Evolutionary conservation across 2,329 filamentous ascomycete genomes (phyloP).

Genomic region (Falciphora oryzae): DNA sequence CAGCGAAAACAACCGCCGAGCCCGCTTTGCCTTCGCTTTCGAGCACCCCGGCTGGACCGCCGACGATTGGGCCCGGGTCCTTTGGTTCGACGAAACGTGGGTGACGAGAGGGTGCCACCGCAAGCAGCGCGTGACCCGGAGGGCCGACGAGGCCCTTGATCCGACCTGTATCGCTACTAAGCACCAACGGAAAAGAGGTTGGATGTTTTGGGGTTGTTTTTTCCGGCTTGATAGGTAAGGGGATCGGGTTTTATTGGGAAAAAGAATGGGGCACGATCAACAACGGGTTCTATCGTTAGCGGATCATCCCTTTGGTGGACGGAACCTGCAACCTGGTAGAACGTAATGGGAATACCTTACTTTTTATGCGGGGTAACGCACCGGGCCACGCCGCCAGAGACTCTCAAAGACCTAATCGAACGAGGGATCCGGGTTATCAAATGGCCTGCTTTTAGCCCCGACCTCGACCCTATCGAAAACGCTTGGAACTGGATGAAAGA

Average conservation of each 20-base stretch:
- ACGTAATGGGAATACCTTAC: neutral
- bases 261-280: conserved; percentile 25
- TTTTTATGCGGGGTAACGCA: neutral
- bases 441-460: conserved; percentile 13
- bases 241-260: conserved; percentile 24
- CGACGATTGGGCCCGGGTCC: conserved; percentile 14
- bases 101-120: conserved; percentile 14
- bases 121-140: conserved; percentile 15
- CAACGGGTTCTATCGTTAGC: conserved; percentile 17
- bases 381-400: neutral
- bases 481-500: conserved; percentile 17
- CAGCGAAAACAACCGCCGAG: conserved; percentile 8
- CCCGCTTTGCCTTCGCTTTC: conserved; percentile 9
- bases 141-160: conserved; percentile 18
- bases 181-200: conserved; percentile 19
- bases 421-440: conserved; percentile 9
- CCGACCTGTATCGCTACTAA: conserved; percentile 18
- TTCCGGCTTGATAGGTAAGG: conserved; percentile 18
- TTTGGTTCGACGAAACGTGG: conserved; percentile 20
- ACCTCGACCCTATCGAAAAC: conserved; percentile 15
- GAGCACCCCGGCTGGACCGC: conserved; percentile 11
- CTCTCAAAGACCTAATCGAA: conserved; percentile 8
- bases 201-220: conserved; percentile 27
- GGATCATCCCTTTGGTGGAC: conserved; percentile 15
- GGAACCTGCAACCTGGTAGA: conserved; percentile 9